Base-by-base conservation (phyloP, 371 early-diverging fungal species). In the Fennellomyces sp. region DNA sequence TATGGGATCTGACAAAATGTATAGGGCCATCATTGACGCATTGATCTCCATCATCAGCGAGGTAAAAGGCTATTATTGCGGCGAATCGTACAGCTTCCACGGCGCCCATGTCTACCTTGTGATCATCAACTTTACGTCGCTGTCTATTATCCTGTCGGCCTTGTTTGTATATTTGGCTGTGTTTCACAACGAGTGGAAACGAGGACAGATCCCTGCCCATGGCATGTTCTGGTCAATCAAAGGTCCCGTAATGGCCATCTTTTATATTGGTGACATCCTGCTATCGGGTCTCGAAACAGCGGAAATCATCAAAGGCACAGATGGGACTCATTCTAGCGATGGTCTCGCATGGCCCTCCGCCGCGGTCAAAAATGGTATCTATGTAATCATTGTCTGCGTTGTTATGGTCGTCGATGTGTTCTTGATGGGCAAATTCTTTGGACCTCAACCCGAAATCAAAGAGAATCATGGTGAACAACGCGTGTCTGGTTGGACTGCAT, bases 171-270 rank as follows among this genome's bases (percentile, higher is more conserved):
- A 81, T 47, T 47, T 81, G 31, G 72, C 81, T 12, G 69, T 81
- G 12, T 81, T 69, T 52, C 47, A 72, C 10, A 27, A 53, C 1
- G 74, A 81, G 57, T 81, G 74, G 76, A 66, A 77, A 35, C 65
- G 68, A 1, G 78, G 75, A 12, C 26, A 68, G 12, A 73, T 75
- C 29, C 50, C 55, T 3, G 78, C 78, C 1, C 81, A 81, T 45
- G 76, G 76, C 48, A 77, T 81, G 78, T 81, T 81, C 60, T 81
- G 81, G 81, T 81, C 74, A 38, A 78, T 81, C 56, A 81, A 81
- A 39, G 78, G 68, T 4, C 81, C 81, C 0, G 77, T 80, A 42
- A 77, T 77, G 81, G 61, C 72, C 8, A 77, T 77, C 13, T 81
- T 81, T 29, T 81, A 78, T 48, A 55, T 71, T 60, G 81, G 78